Evolutionary conservation across 2,329 filamentous ascomycete species (phyloP), one percentile per base, ranked within the genome.

Genomic region (Verticillium longisporum): DNA sequence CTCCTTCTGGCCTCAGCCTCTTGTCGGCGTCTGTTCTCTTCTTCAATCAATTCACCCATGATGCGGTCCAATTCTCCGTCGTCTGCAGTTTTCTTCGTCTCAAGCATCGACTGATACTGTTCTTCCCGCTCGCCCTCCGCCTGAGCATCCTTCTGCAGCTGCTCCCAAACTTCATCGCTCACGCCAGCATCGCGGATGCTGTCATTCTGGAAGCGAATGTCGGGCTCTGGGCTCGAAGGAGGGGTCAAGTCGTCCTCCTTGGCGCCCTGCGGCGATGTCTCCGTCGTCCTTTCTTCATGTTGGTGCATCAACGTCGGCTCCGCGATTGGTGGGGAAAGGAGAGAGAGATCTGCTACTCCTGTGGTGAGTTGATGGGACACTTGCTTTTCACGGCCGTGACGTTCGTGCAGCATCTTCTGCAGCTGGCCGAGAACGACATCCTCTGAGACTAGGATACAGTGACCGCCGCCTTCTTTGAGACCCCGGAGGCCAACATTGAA

Each of bases 161-260:
- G 83, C 1, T 79, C 72, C 88, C 87, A 90, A 1, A 84, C 73
- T 6, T 72, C 82, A 56, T 89, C 85, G 4, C 77, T 80, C 0
- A 90, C 86, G 0, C 82, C 83, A 0, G 76, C 69, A 62, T 90
- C 88, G 13, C 86, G 78, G 4, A 66, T 61, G 1, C 62, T 60
- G 21, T 14, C 21, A 36, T 38, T 54, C 31, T 13, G 37, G 58
- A 18, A 11, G 50, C 50, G 10, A 3, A 13, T 13, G 6, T 45
- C 62, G 56, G 21, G 53, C 55, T 50, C 50, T 18, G 50, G 50
- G 50, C 50, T 31, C 31, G 50, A 14, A 7, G 13, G 13, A n/a
- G 38, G 38, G 38, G 38, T 45, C 15, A 45, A n/a, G 14, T 55
- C 50, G 4, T 55, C 50, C 50, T 55, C 10, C 50, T 31, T 21